Conservation (phyloP, 2,329 filamentous ascomycete species). For the Hymenoscyphus occultus region DNA sequence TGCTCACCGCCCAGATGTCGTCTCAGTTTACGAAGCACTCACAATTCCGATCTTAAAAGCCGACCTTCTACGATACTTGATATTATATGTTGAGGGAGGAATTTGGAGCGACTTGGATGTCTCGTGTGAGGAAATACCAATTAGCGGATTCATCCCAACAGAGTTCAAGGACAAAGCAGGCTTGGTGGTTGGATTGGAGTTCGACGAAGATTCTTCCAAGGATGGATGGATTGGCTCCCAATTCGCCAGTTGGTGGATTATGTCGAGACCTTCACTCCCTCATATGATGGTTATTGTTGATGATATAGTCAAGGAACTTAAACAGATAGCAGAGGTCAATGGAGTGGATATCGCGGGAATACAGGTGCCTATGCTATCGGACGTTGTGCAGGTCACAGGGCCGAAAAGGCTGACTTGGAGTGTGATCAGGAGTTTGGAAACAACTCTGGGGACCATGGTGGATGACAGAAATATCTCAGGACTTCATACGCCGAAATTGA, state of each 20-base stretch:
- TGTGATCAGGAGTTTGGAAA: constrained; percentile 31
- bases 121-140: constrained; percentile 35
- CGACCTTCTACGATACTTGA: constrained; percentile 43
- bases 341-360: constrained; percentile 23
- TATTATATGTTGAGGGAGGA: constrained; percentile 42
- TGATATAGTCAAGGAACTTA: constrained; percentile 30
- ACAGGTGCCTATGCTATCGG: constrained; percentile 29
- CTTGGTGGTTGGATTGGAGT: constrained; percentile 41
- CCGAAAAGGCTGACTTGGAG: constrained; percentile 32
- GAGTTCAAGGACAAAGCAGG: constrained; percentile 32
- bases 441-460: constrained; percentile 21
- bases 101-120: constrained; percentile 44
- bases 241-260: constrained; percentile 37
- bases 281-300: constrained; percentile 34
- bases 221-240: constrained; percentile 19
- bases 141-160: constrained; percentile 39
- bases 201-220: constrained; percentile 30
- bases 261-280: constrained; percentile 29
- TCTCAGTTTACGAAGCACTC: constrained; percentile 38
- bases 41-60: constrained; percentile 40
- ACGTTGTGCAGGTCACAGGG: constrained; percentile 35
- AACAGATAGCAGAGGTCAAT: constrained; percentile 18
- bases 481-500: constrained; percentile 31
- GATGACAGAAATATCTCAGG: constrained; percentile 25
- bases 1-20: constrained; percentile 38